Evolutionary conservation across 805 yeast species (phyloP), one percentile per base, ranked within the genome.

Genomic region (Saccharomycopsis capsularis): DNA sequence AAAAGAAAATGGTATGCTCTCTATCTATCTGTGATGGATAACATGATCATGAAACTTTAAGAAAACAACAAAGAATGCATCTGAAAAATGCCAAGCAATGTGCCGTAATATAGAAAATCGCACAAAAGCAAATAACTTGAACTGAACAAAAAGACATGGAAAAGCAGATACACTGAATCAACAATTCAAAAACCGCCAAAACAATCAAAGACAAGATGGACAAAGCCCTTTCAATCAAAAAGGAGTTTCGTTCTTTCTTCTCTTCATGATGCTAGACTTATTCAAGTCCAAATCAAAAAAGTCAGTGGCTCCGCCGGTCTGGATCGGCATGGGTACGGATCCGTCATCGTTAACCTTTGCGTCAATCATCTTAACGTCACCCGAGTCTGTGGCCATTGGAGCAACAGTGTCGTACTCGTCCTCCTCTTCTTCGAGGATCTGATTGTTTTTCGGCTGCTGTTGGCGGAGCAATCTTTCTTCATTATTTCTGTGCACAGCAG

Each of bases 401-500:
- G 37, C 34, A 30, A n/a, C 35, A 13, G 27, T 41, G 18, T 50
- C 51, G 3, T 49, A 45, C n/a, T 53, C 54, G n/a, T 47, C 54
- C 22, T 50, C 54, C 18, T 49, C 56, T 18, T 48, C 52, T 30
- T 50, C 50, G 15, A 42, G 16, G 32, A 48, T 46, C 32, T 40
- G 30, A 22, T 45, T 42, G 19, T 41, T 25, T 42, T 13, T 11
- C 5, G 40, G 15, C 39, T 34, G 15, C 6, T 34, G 7, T n/a
- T n/a, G n/a, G 38, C 38, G 38, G 6, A 34, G 38, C 19, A 34
- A 51, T 47, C 51, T 60, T 36, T 83, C 90, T 60, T 81, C 85
- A 45, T 83, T 88, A 68, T 76, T 74, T 58, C 95, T 79, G 60
- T 86, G 91, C 16, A 87, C 88, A 4, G 95, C 95, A 44, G 87